These are phyloP conservation scores for Beta vulgaris DNA, from an alignment of 148 eudicot genomes.

Conservation along the genomic window DNA sequence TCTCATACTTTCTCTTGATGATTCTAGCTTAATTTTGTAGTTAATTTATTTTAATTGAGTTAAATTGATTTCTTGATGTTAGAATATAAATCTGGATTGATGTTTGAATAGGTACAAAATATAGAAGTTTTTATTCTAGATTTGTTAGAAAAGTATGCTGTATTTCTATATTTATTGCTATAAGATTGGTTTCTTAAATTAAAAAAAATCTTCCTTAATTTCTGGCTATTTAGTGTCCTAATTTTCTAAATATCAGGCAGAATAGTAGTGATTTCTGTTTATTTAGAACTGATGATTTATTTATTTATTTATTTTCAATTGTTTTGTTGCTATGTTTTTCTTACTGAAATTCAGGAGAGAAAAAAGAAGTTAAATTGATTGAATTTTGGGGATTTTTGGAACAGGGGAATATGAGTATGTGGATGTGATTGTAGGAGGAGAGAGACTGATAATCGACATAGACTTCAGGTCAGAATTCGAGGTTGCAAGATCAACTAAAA, in stretches of 20 bases:
- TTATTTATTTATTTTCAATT: background rate
- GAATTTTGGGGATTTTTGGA: conserved; percentile 12
- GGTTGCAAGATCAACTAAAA: conserved; percentile 77
- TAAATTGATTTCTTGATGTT: background rate
- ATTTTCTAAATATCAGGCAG: conserved; percentile 13
- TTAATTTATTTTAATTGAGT: background rate
- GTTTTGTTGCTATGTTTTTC: background rate
- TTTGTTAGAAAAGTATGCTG: background rate
- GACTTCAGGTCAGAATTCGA: conserved; percentile 88
- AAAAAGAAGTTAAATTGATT: conserved; percentile 8
- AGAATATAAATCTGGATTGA: no score
- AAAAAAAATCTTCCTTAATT: background rate
- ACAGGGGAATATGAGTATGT: conserved; percentile 86
- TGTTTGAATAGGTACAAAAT: conserved; percentile 3
- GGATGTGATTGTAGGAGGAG: conserved; percentile 63
- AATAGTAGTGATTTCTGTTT: conserved; percentile 5
- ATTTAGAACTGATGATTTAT: background rate
- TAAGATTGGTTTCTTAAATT: background rate
- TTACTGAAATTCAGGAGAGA: conserved; percentile 18
- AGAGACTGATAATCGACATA: conserved; percentile 73
- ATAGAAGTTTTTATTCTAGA: background rate
- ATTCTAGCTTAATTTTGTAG: background rate
- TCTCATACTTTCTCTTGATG: background rate
- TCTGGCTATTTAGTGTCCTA: conserved; percentile 4
- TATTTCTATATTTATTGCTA: background rate